Base-by-base conservation (phyloP, 2,329 filamentous ascomycete genomes). In the Penicillium olsonii region DNA sequence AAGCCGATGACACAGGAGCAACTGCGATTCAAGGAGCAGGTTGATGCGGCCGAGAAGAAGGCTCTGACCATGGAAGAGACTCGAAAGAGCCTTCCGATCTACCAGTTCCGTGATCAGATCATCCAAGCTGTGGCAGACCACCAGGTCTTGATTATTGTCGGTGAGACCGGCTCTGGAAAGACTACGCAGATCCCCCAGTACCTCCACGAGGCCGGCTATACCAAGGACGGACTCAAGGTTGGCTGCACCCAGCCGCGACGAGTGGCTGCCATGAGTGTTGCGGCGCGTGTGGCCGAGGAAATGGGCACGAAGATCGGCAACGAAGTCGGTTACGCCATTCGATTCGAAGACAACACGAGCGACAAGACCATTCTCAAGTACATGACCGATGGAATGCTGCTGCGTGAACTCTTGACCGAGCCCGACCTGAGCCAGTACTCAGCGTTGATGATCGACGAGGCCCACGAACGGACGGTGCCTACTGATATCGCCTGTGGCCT, bases 221-320 rank as follows among this genome's bases (percentile, higher is more conserved):
- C 90, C 2, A 90, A 92, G 65, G 80, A 83, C 18, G 90, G 88
- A 5, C 78, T 88, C 71, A 96, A 92, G 68, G 83, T 99, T 10
- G 92, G 89, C 4, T 96, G 92, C 64, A 99, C 94, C 0, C 94
- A 99, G 59, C 94, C 94, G 4, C 85, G 94, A 60, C 85, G 94
- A 77, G 94, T 99, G 10, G 94, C 94, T 3, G 94, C 94, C 24
- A 97, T 97, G 92, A 94, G 88, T 64, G 92, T 97, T 17, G 92
- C 94, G n/a, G 85, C 90, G 37, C 90, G 94, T 78, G 94, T 99
- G 2, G 90, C 92, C 0, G 92, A 97, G 48, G 94, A 99, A 68
- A 88, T 95, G 75, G 91, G 88, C 0, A 87, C 90, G 52, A 92
- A 92, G 68, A 75, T 97, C 10, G 94, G 94, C 1, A 88, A 90